Percentiles rank a stretch among this genome's conserved stretches.
Conservation (phyloP, 148 eudicot species). For the Spergularia marina region DNA sequence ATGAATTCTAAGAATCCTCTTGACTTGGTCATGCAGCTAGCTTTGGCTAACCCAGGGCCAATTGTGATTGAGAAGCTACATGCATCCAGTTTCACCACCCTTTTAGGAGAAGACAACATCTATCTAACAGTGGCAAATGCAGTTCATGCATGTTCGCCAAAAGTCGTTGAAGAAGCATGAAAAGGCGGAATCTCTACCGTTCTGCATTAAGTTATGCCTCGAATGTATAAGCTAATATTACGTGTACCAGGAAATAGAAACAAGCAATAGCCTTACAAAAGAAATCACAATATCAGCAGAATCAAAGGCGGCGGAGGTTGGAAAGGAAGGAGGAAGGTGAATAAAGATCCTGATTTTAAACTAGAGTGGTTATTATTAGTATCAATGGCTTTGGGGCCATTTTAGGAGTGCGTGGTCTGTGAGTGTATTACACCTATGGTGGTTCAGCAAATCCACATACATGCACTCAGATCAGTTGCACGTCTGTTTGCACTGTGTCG, state of each 20-base stretch:
- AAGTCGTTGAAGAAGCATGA: conserved; percentile 43
- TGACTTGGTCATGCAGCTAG: conserved; percentile 41
- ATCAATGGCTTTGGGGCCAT: no score
- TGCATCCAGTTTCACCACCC: conserved; percentile 46
- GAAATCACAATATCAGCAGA: neutral
- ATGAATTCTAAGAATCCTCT: neutral
- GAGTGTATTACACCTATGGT: no score
- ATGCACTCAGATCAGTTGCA: no score
- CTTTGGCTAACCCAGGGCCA: conserved; percentile 80
- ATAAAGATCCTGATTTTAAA: no score
- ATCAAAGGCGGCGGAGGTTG: neutral
- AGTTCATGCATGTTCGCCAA: conserved; percentile 54
- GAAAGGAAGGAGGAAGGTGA: no score
- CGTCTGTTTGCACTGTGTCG: no score
- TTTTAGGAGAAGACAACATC: conserved; percentile 64
- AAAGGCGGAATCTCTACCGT: neutral
- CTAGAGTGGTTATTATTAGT: no score
- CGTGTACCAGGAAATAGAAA: neutral
- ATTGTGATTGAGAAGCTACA: conserved; percentile 77
- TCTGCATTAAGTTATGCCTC: neutral
- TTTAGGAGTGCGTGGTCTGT: no score
- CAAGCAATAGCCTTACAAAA: neutral
- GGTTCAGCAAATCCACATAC: no score
- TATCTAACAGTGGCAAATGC: conserved; percentile 82
- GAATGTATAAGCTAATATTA: neutral